Evolutionary conservation across 2,329 filamentous ascomycete species (phyloP), one percentile per base, ranked within the genome.

Genomic region (Apiospora hydei): DNA sequence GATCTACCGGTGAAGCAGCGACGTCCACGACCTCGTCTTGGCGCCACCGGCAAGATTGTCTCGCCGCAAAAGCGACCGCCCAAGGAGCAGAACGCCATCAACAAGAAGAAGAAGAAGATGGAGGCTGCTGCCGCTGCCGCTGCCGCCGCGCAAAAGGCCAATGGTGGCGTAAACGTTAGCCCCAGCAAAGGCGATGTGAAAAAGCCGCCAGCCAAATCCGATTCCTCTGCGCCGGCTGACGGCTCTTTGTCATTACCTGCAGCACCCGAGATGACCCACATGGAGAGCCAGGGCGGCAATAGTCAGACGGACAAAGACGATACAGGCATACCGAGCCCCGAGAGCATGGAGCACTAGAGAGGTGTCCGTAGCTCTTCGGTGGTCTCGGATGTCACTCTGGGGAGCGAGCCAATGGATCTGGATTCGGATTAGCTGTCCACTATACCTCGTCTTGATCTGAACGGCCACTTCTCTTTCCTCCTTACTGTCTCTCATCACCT

Each of bases 1-100:
- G 96, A 99, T 77, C 85, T 99, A 34, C 96, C 97, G 21, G 90
- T 92, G 71, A 99, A 99, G 83, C 96, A 99, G 83, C 89, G 94
- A 85, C 92, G 85, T 84, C 94, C 84, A 34, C 86, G 89, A n/a
- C 89, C 90, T n/a, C 86, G 89, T 44, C 87, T 90, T 34, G 88
- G 88, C 46, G 89, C 90, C 26, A 95, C 92, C 26, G 94, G 94
- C 78, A 97, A 97, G 86, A 97, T 97, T 76, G 92, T 93, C 14
- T 93, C 91, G 70, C 94, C 94, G 44, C 91, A 95, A 77, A 97
- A 97, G 84, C 88, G 94, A 10, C 93, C 94, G 44, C 89, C 94
- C 30, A 92, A 93, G 79, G 94, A 96, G 80, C 93, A 95, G 81
- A 91, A 94, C 71, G 93, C 93, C 44, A 89, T 94, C 75, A 93